These are phyloP conservation scores for Mytilinidion resinicola DNA, from an alignment of 495 filamentous ascomycete species.

Conservation along the genomic window DNA sequence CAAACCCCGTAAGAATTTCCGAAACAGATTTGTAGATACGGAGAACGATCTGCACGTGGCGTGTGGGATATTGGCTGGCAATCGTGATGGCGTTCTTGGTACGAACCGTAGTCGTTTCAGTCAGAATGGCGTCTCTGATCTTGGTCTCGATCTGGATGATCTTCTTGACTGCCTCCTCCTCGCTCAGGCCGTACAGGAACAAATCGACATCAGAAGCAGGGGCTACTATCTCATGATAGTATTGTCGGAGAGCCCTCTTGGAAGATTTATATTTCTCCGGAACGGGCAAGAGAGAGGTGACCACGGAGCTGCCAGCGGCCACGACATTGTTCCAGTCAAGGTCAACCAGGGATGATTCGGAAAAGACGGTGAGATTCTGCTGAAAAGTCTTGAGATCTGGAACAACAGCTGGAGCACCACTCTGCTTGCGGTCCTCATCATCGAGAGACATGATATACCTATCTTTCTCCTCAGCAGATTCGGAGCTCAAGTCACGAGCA, in stretches of 20 bases:
- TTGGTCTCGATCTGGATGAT: slow-evolving; percentile 68
- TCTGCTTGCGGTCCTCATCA: slow-evolving; percentile 49
- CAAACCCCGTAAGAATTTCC: slow-evolving; percentile 78
- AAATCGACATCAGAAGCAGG: slow-evolving; percentile 81
- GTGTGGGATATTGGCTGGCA: slow-evolving; percentile 53
- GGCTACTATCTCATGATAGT: slow-evolving; percentile 71
- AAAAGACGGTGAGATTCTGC: slow-evolving; percentile 71
- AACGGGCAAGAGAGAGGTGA: slow-evolving; percentile 66
- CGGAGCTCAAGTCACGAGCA: slow-evolving; percentile 54
- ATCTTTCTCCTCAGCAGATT: slow-evolving; percentile 53
- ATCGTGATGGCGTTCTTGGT: slow-evolving; percentile 84
- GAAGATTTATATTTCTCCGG: slow-evolving; percentile 56
- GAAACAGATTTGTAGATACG: slow-evolving; percentile 74
- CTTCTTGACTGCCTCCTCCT: slow-evolving; percentile 68
- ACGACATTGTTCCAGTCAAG: slow-evolving; percentile 74
- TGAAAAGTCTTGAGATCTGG: slow-evolving; percentile 59
- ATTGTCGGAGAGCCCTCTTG: slow-evolving; percentile 61
- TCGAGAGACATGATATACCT: slow-evolving; percentile 66
- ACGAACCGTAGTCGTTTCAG: slow-evolving; percentile 67
- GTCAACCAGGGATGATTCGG: slow-evolving; percentile 56
- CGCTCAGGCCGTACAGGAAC: slow-evolving; percentile 70
- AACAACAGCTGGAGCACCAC: slow-evolving; percentile 61
- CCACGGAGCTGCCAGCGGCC: slow-evolving; percentile 68
- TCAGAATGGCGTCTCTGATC: slow-evolving; percentile 65
- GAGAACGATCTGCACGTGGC: slow-evolving; percentile 77